phyloP scores from a whole-genome alignment of 345 rosid genomes.

The Hevea brasiliensis region DNA sequence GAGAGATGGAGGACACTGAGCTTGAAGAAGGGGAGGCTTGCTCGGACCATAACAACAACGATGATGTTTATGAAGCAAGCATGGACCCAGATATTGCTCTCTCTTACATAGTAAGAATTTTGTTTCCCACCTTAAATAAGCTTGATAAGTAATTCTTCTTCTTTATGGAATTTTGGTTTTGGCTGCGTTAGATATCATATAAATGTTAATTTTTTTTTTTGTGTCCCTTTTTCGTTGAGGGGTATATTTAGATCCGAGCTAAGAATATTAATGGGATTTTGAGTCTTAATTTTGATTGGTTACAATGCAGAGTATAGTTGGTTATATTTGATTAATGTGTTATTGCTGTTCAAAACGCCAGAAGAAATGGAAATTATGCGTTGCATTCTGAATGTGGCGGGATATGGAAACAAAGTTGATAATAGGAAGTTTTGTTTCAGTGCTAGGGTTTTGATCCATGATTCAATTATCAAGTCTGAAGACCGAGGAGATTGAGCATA shows the following conservation, averaged over 20 bases:
- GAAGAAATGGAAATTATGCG: background rate
- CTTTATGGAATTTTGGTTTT: conserved; percentile 1
- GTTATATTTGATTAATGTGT: conserved; percentile 22
- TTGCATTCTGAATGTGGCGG: conserved; percentile 22
- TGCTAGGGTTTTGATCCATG: conserved; percentile 1
- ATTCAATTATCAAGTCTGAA: conserved; percentile 3
- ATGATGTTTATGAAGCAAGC: conserved; percentile 46
- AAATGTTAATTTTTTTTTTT: conserved; percentile 18
- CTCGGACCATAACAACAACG: conserved; percentile 28
- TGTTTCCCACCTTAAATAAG: background rate
- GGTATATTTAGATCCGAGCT: conserved; percentile 30
- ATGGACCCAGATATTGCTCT: conserved; percentile 75
- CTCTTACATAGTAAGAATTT: conserved; percentile 71
- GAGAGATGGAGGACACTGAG: conserved; percentile 42
- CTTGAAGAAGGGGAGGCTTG: conserved; percentile 46
- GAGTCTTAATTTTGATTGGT: conserved; percentile 18
- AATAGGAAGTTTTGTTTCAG: conserved; percentile 2
- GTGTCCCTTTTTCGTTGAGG: background rate
- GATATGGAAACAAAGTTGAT: background rate
- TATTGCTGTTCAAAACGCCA: background rate
- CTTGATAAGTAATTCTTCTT: background rate
- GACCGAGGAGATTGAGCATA: background rate
- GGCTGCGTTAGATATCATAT: conserved; percentile 8
- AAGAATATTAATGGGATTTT: background rate
- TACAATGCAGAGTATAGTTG: conserved; percentile 22